Evolutionary conservation across 1,284 basidiomycete genomes (phyloP).

Genomic region (Leccinum cinnamomeum): DNA sequence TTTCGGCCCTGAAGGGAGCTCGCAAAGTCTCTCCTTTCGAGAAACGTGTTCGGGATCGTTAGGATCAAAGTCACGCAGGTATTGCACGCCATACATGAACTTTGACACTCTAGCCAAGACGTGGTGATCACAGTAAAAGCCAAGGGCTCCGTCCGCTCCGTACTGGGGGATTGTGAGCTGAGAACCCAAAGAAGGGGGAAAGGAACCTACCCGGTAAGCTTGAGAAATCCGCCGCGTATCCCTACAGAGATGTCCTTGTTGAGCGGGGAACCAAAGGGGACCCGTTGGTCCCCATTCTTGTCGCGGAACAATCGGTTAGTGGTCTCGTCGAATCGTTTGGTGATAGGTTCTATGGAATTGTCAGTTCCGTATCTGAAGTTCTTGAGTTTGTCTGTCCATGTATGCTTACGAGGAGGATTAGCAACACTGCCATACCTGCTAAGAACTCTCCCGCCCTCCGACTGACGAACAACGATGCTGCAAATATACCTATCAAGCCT

Average conservation of each 20-base stretch:
- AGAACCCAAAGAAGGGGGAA: slow-evolving; percentile 6
- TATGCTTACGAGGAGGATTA: slow-evolving; percentile 8
- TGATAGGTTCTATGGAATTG: slow-evolving; percentile 68
- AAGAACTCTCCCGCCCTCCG: slow-evolving; percentile 67
- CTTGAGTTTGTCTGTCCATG: slow-evolving; percentile 60
- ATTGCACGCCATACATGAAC: too few species aligned
- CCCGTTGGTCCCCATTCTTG: slow-evolving; percentile 62
- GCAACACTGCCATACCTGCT: slow-evolving; percentile 44
- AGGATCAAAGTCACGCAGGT: too few species aligned
- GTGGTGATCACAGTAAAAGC: too few species aligned
- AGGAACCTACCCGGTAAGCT: slow-evolving; percentile 58
- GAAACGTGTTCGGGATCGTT: too few species aligned
- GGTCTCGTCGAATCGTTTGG: slow-evolving; percentile 75
- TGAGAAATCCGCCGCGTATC: slow-evolving; percentile 68
- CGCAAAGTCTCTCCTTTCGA: too few species aligned
- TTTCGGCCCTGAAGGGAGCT: too few species aligned
- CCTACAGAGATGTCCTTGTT: slow-evolving; percentile 70
- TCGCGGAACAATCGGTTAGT: slow-evolving; percentile 76
- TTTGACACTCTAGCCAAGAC: too few species aligned
- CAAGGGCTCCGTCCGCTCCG: not conserved
- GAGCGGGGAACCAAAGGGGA: slow-evolving; percentile 73
- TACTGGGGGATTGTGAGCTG: slow-evolving; percentile 33
- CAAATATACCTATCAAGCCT: slow-evolving; percentile 58
- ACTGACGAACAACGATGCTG: slow-evolving; percentile 80
- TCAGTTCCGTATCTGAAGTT: slow-evolving; percentile 66